Base-by-base conservation (phyloP, 2,329 filamentous ascomycete species). In the Phoma sp. region DNA sequence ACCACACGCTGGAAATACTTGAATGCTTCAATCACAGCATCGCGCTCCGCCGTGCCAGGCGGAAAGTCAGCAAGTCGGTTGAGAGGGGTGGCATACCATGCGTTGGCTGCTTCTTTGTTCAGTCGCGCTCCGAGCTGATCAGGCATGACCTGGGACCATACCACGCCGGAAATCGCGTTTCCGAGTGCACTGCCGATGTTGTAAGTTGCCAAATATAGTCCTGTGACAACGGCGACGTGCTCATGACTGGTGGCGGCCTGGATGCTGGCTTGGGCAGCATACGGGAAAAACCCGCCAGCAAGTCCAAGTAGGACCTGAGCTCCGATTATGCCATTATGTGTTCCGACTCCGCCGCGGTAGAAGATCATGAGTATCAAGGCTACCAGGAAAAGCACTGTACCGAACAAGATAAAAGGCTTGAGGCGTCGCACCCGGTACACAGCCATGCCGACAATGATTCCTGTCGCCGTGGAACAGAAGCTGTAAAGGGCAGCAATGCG, bases 331-430 rank as follows among this genome's bases (percentile, higher is more conserved):
- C 86, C 87, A 1, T 80, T 77, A 46, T 83, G 76, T 50, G 75
- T 77, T 1, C 68, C 74, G 0, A 76, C 62, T 7, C 80, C 79
- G 25, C 85, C 85, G 20, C 86, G 83, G 76, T 79, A 89, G 60
- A 80, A 77, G 63, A 88, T 87, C 23, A 89, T 76, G 0, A 89
- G 78, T 7, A 85, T 85, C 53, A 87, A 88, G 1, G 86, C 85
- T 12, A 87, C 83, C 65, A 86, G 77, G 75, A 85, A 88, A 2
- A 89, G 76, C 6, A 75, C 71, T 1, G 84, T 87, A 28, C 87
- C 87, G 18, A 74, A 73, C 37, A 88, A 68, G 64, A 88, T 87
- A 67, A 89, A 86, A 15, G 78, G 68, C 65, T 89, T 89, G 66
- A 88, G 80, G 12, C 59, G 83, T 46, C 84, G 81, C 26, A 86